Evolutionary conservation across 176 grass and related monocot genomes (phyloP).

Genomic region (Tillandsia fasciculata): DNA sequence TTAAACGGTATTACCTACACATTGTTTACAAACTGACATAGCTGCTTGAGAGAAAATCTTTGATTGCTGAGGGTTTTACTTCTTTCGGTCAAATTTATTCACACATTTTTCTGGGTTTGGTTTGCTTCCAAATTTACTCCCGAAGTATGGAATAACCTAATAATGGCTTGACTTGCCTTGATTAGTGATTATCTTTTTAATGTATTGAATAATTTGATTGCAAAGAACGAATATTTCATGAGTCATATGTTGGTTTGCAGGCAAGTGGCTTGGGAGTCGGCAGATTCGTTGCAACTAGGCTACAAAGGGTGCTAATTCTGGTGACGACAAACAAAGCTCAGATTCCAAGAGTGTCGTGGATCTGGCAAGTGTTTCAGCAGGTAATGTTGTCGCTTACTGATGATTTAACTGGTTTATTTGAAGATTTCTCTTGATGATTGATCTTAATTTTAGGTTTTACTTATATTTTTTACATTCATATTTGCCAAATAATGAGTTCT

Average conservation of each 20-base stretch:
- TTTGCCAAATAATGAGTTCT: too few relatives aligned
- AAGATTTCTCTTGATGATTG: neutral
- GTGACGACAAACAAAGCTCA: slow-evolving; percentile 71
- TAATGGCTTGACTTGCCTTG: neutral
- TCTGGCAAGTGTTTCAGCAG: slow-evolving; percentile 54
- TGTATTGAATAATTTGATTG: slow-evolving; percentile 1
- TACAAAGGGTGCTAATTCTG: slow-evolving; percentile 71
- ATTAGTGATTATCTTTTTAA: neutral
- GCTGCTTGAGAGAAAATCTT: neutral
- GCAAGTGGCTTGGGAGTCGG: slow-evolving; percentile 79
- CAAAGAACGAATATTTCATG: neutral
- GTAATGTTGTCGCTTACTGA: slow-evolving; percentile 27
- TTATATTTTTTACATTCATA: too few relatives aligned
- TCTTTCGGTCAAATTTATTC: neutral
- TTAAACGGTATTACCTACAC: slow-evolving; percentile 44
- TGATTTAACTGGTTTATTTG: neutral
- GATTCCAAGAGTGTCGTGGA: slow-evolving; percentile 69
- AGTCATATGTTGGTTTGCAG: slow-evolving; percentile 29
- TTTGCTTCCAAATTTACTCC: neutral
- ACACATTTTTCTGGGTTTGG: slow-evolving; percentile 2
- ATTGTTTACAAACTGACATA: neutral
- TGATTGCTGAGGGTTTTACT: neutral
- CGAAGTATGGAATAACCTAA: neutral
- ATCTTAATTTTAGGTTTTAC: neutral
- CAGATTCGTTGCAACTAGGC: slow-evolving; percentile 99